phyloP scores from a whole-genome alignment of 106 monocot species.

The Phalaenopsis aphrodite region DNA sequence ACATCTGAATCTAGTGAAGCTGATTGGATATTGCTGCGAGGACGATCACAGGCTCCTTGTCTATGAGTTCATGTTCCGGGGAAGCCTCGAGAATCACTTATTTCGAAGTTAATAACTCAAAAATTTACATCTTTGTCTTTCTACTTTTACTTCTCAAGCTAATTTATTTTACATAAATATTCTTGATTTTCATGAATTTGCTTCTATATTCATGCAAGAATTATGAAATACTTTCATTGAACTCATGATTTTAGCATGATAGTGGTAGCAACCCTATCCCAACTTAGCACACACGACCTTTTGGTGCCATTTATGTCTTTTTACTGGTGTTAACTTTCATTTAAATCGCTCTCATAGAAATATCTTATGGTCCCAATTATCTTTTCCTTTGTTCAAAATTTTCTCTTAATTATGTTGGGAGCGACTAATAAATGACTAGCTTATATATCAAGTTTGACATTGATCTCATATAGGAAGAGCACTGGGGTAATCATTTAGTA shows the following conservation, averaged over 20 bases:
- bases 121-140: constrained; percentile 10
- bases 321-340: not conserved
- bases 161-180: not conserved
- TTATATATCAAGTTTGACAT: not conserved
- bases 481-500: not conserved
- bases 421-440: not conserved
- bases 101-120: constrained; percentile 65
- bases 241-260: not conserved
- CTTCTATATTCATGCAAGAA: not conserved
- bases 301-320: not conserved
- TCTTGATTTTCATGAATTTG: not conserved
- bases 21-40: constrained; percentile 92
- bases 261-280: not conserved
- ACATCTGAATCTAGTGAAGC: constrained; percentile 92
- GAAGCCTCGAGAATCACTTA: constrained; percentile 89
- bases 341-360: not conserved
- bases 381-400: too few species aligned
- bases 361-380: not conserved
- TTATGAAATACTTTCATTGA: not conserved
- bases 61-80: constrained; percentile 92
- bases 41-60: constrained; percentile 94
- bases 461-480: not conserved
- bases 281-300: not conserved
- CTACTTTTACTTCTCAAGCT: not conserved
- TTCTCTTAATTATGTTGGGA: not conserved